Conservation (phyloP, 2,329 filamentous ascomycete genomes). For the Penicillium fuscoglaucum region DNA sequence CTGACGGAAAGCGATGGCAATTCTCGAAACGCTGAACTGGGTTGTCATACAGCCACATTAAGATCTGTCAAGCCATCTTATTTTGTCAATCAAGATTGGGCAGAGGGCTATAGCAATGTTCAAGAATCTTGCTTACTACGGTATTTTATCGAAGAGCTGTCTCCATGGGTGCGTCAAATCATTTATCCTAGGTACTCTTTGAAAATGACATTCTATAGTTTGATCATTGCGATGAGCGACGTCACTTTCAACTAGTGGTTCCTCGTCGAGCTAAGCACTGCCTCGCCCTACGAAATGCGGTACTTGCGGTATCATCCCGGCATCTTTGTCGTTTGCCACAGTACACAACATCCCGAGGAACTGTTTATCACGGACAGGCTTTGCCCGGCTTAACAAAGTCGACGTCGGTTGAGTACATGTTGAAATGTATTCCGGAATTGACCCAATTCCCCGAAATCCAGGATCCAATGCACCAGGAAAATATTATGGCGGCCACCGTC, state of each 20-base stretch:
- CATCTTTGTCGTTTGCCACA: constrained; percentile 24
- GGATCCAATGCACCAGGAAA: constrained; percentile 21
- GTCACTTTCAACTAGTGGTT: constrained; percentile 24
- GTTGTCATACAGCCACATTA: background rate
- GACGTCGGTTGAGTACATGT: constrained; percentile 25
- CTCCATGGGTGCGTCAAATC: constrained; percentile 23
- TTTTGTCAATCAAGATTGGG: background rate
- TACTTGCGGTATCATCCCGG: constrained; percentile 27
- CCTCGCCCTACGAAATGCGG: constrained; percentile 23
- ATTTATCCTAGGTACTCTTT: no score
- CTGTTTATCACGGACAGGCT: constrained; percentile 18
- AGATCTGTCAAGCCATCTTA: background rate
- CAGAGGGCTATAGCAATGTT: background rate
- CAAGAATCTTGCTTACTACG: constrained; percentile 25
- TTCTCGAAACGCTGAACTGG: background rate
- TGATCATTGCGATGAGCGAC: constrained; percentile 12
- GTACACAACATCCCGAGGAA: constrained; percentile 20
- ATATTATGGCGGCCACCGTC: constrained; percentile 28
- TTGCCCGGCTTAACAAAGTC: constrained; percentile 17
- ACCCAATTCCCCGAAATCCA: background rate
- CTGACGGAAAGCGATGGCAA: no score
- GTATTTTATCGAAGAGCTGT: constrained; percentile 30
- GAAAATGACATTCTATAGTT: no score
- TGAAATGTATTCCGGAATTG: constrained; percentile 26
- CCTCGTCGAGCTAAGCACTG: constrained; percentile 23